These are phyloP conservation scores for Areca catechu DNA, from an alignment of 176 grass and related monocot species.

Conservation along the genomic window DNA sequence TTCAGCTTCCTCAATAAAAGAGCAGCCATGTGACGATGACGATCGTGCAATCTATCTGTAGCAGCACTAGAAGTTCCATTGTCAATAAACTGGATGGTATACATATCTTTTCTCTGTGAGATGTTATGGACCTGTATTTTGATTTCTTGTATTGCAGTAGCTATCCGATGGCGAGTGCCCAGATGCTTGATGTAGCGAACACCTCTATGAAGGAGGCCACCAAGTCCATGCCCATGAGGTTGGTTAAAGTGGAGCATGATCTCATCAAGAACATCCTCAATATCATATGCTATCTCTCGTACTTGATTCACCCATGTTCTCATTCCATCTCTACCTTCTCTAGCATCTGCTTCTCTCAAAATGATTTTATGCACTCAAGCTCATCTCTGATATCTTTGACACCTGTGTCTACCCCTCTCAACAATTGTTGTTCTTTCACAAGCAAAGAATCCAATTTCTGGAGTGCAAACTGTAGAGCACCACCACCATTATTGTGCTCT, in stretches of 20 bases:
- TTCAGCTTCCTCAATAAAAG: conserved; percentile 22
- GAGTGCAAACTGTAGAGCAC: conserved; percentile 11
- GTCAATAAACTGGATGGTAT: not conserved
- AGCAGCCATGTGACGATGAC: conserved; percentile 13
- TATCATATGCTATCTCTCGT: conserved; percentile 25
- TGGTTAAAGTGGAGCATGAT: conserved; percentile 9
- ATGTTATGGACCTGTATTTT: not conserved
- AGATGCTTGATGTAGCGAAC: conserved; percentile 4
- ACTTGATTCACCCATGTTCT: conserved; percentile 21
- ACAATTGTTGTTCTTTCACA: conserved; percentile 5
- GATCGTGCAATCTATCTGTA: conserved; percentile 15
- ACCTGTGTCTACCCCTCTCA: conserved; percentile 1
- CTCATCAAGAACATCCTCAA: conserved; percentile 32
- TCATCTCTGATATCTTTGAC: conserved; percentile 5
- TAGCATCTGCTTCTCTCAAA: conserved; percentile 4
- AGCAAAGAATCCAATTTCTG: conserved; percentile 18
- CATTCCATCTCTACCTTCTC: not conserved
- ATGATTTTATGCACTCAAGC: not conserved
- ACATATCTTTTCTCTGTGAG: not conserved
- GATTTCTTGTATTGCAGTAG: conserved; percentile 1
- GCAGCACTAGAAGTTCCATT: not conserved
- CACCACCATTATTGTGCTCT: not conserved
- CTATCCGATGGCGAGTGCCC: not conserved
- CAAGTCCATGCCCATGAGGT: not conserved
- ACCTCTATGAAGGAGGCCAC: conserved; percentile 1